Percentiles rank a stretch among this genome's conserved stretches.
These are phyloP conservation scores for Gracilaria domingensis DNA, from an alignment of 23 red algal genomes.

Conservation along the genomic window DNA sequence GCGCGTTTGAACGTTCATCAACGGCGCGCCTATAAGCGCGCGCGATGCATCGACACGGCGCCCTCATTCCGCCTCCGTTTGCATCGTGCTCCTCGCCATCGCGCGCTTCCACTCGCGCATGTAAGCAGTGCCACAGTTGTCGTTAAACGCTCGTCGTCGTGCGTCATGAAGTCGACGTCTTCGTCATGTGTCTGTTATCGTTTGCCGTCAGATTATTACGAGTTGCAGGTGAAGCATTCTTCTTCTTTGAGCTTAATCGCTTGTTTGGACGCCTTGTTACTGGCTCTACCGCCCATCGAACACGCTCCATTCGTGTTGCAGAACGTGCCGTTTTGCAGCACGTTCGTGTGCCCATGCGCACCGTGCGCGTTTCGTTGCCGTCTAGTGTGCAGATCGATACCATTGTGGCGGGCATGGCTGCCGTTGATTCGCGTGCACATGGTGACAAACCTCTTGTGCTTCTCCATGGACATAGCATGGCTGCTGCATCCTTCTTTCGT, in stretches of 20 bases:
- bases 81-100: not conserved
- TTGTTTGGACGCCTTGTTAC: slow-evolving; percentile 21
- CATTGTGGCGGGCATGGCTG: slow-evolving; percentile 19
- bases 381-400: slow-evolving; percentile 24
- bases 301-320: not conserved
- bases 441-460: slow-evolving; percentile 21
- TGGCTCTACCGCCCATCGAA: slow-evolving; percentile 20
- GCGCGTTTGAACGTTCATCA: not conserved
- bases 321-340: not conserved
- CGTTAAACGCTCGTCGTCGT: too few relatives aligned
- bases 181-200: slow-evolving; percentile 3
- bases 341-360: not conserved
- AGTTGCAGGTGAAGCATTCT: slow-evolving; percentile 28
- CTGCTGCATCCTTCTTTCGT: slow-evolving; percentile 19
- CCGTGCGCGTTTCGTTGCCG: not conserved
- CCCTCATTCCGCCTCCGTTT: not conserved
- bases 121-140: too few relatives aligned
- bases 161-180: too few relatives aligned
- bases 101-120: too few relatives aligned
- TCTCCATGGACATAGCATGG: slow-evolving; percentile 64
- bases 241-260: slow-evolving; percentile 63
- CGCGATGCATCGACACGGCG: not conserved
- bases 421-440: not conserved
- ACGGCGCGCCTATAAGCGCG: not conserved
- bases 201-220: slow-evolving; percentile 47